A percentile compares a stretch with the other conserved stretches of the same genome.
These are phyloP conservation scores for Annona cherimola DNA, from an alignment of 164 flowering plant species.

Conservation along the genomic window DNA sequence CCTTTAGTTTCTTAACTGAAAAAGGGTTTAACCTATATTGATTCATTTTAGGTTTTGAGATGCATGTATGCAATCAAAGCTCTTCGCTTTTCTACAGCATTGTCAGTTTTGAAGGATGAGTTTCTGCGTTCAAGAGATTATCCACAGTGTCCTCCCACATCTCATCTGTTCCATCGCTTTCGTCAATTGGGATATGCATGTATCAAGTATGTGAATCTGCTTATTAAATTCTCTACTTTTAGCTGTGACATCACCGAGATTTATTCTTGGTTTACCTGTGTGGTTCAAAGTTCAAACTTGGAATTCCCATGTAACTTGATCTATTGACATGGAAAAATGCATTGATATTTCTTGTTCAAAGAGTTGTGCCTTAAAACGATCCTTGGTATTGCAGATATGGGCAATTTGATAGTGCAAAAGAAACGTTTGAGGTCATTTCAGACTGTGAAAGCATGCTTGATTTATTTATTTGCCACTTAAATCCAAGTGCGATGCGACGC, in stretches of 20 bases:
- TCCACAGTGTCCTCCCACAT: conserved; percentile 96
- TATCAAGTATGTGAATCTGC: conserved; percentile 52
- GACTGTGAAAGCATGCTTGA: conserved; percentile 97
- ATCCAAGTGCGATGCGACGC: conserved; percentile 99
- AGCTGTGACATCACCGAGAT: not conserved
- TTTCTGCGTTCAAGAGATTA: conserved; percentile 96
- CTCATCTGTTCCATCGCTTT: conserved; percentile 92
- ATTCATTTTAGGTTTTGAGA: conserved; percentile 59
- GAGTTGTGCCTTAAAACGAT: not conserved
- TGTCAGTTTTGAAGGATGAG: conserved; percentile 92
- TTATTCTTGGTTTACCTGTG: not conserved
- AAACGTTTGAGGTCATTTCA: conserved; percentile 95
- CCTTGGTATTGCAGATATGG: conserved; percentile 66
- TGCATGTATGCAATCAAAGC: conserved; percentile 91
- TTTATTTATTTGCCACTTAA: conserved; percentile 92
- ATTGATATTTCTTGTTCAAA: not conserved
- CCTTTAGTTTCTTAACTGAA: conserved; percentile 12
- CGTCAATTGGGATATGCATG: conserved; percentile 98
- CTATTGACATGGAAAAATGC: not conserved
- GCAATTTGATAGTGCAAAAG: conserved; percentile 98
- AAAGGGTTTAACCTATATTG: not conserved
- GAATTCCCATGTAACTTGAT: no score
- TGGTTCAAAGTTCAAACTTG: no score
- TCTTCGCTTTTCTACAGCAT: conserved; percentile 89
- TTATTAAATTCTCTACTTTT: not conserved